These are phyloP conservation scores for Trichosporon sp. DNA, from an alignment of 1,284 basidiomycete species.

Conservation along the genomic window DNA sequence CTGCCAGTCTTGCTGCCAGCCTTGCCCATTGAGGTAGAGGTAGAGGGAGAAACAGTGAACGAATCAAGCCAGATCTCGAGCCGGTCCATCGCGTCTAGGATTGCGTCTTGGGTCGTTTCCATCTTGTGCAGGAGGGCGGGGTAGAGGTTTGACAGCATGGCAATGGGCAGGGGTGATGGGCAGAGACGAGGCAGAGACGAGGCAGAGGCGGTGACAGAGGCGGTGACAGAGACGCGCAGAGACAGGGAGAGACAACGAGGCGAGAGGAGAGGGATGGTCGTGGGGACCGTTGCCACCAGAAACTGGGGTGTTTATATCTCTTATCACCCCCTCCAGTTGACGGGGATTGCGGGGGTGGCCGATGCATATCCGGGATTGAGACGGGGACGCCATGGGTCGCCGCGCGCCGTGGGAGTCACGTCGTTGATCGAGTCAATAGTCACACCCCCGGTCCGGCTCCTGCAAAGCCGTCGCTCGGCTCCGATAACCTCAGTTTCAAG, in stretches of 20 bases:
- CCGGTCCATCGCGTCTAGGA: conserved; percentile 10
- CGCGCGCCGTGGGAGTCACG: too few relatives aligned
- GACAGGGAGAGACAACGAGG: too few relatives aligned
- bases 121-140: not conserved
- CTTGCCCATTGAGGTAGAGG: not conserved
- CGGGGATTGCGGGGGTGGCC: not conserved
- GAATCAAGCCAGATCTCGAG: conserved; percentile 14
- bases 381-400: too few relatives aligned
- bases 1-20: too few relatives aligned
- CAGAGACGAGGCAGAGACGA: not conserved
- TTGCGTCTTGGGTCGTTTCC: conserved; percentile 4
- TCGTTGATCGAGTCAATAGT: too few relatives aligned
- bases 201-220: not conserved
- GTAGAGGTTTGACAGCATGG: not conserved
- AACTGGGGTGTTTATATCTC: not conserved
- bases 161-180: too few relatives aligned
- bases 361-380: not conserved
- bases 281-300: not conserved
- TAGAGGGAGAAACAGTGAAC: not conserved
- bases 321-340: not conserved
- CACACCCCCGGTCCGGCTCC: too few relatives aligned
- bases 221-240: not conserved
- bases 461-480: too few relatives aligned
- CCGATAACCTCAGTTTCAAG: too few relatives aligned
- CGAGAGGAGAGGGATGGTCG: not conserved